These are phyloP conservation scores for Hibiscus tridactylites DNA, from an alignment of 345 rosid species.

Conservation along the genomic window DNA sequence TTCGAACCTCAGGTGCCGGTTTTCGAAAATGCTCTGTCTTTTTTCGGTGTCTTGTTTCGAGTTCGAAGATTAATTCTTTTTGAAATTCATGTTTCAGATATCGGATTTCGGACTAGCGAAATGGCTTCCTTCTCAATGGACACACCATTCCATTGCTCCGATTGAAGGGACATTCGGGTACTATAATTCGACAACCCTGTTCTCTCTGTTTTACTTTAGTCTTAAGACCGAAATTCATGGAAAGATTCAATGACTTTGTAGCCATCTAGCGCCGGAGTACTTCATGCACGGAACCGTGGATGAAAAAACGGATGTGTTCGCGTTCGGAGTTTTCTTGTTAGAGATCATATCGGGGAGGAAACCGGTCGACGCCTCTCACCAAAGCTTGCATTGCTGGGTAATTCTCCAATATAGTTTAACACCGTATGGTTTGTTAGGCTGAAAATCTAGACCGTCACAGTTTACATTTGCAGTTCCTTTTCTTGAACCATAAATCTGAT, in stretches of 20 bases:
- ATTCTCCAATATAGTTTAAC: neutral
- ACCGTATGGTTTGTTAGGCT: too few species aligned
- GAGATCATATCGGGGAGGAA: slow-evolving; percentile 84
- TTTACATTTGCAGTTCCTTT: neutral
- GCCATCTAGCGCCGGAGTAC: slow-evolving; percentile 96
- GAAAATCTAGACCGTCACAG: too few species aligned
- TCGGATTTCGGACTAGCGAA: slow-evolving; percentile 94
- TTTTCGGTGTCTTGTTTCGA: neutral
- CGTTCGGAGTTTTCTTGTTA: slow-evolving; percentile 83
- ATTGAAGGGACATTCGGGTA: slow-evolving; percentile 99
- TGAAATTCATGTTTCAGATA: slow-evolving; percentile 30
- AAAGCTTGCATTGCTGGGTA: slow-evolving; percentile 93
- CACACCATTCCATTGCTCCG: slow-evolving; percentile 96
- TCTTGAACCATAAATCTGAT: too few species aligned
- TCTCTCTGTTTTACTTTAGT: too few species aligned
- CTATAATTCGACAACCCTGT: too few species aligned
- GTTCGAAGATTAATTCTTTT: too few species aligned
- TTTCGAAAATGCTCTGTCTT: neutral
- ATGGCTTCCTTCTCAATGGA: slow-evolving; percentile 98
- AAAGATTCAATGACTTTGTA: slow-evolving; percentile 1
- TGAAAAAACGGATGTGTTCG: slow-evolving; percentile 96
- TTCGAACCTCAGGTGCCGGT: slow-evolving; percentile 59
- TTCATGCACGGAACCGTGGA: slow-evolving; percentile 94
- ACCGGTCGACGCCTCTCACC: slow-evolving; percentile 85
- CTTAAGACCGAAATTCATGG: too few species aligned